Percentiles rank a stretch among this genome's conserved stretches.
phyloP scores from a whole-genome alignment of 176 grass and related monocot genomes.

The Olyra latifolia region DNA sequence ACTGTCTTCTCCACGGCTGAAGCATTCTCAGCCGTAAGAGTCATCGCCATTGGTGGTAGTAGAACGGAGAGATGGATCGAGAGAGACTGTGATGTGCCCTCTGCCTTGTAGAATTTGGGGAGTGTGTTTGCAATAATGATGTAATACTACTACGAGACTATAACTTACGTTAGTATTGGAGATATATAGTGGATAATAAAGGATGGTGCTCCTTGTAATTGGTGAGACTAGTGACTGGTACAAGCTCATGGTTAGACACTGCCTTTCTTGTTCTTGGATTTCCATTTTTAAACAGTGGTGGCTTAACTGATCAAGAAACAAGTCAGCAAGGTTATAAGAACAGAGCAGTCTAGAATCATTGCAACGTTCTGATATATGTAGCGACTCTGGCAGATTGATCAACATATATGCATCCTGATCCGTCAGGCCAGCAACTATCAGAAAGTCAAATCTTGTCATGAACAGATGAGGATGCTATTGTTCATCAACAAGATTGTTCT shows the following conservation, averaged over 20 bases:
- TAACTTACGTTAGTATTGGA: neutral
- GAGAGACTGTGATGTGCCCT: neutral
- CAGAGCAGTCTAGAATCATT: no score
- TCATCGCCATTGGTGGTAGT: neutral
- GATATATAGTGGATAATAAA: slow-evolving; percentile 16
- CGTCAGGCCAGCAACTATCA: neutral
- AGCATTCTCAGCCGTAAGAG: neutral
- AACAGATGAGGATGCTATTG: neutral
- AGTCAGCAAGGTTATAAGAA: neutral
- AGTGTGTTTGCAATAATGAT: slow-evolving; percentile 20
- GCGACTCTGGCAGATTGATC: neutral
- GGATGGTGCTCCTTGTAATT: slow-evolving; percentile 25
- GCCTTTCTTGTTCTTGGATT: neutral
- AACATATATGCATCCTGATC: neutral
- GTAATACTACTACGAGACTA: neutral
- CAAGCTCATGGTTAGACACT: neutral
- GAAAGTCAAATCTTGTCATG: neutral
- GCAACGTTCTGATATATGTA: neutral
- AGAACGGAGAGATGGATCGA: neutral
- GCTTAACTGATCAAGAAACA: neutral
- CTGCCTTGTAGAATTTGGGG: neutral
- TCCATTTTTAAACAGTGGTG: neutral
- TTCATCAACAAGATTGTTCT: neutral
- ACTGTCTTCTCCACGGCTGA: neutral
- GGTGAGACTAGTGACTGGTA: neutral